Evolutionary conservation across 192 early-diverging fungal genomes (phyloP), one percentile per base, ranked within the genome.

Genomic region (Piromyces sp.): DNA sequence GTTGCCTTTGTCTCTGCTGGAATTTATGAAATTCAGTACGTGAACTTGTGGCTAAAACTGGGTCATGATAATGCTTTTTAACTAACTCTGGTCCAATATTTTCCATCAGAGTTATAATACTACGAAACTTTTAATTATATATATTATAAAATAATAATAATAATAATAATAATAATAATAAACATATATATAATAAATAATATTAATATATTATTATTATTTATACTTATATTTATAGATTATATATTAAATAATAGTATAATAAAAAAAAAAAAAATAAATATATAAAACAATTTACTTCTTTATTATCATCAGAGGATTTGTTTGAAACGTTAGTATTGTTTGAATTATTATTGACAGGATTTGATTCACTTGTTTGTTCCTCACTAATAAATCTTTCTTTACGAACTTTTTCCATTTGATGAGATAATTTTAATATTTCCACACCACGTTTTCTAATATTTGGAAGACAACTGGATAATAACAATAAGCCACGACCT

Each of bases 401-500:
- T 51, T 22, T 51, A 22, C 42, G 81, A 79, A 79, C 79, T 15
- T 81, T 79, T 29, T 81, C 81, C 5, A 94, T 86, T 28, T 87
- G 80, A 13, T 88, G 85, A 7, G 88, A 87, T 16, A 89, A 79
- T 37, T 89, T 85, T 30, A 95, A 80, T 19, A 94, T 87, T 22
- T 88, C 83, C 28, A 94, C 87, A 22, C 91, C 94, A 22, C 86
- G 85, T 29, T 88, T 84, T 30, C 94, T 91, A 29, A 94, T 88
- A 1, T 82, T 58, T 33, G 89, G 85, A 13, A 86, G 86, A 28
- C 86, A 87, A 30, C 88, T 91, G 79, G 89, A 93, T 31, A 96
- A 84, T 80, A 92, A 94, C 13, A 94, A 83, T 28, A 96, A 83
- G 0, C 95, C 95, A 30, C 90, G 88, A 15, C 88, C 88, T 84